Percentiles rank a stretch among this genome's conserved stretches.
These are phyloP conservation scores for Saturnispora serradocipensis DNA, from an alignment of 805 yeast species.

Conservation along the genomic window DNA sequence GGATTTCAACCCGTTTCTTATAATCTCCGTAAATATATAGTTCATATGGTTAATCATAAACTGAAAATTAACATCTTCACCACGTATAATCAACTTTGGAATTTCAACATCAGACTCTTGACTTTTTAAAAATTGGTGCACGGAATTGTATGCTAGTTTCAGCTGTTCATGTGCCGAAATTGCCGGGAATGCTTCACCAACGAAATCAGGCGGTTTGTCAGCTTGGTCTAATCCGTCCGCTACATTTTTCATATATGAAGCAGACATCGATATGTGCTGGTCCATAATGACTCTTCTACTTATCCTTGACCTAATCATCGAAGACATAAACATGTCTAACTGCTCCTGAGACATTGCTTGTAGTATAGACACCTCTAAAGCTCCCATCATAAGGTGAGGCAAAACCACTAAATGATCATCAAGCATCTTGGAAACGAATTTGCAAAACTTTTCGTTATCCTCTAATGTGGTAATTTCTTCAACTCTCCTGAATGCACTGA, in stretches of 20 bases:
- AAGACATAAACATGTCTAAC: conserved; percentile 66
- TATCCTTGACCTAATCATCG: conserved; percentile 75
- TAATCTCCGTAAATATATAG: conserved; percentile 77
- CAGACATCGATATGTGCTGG: conserved; percentile 77
- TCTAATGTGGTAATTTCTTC: conserved; percentile 58
- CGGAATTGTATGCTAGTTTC: conserved; percentile 41
- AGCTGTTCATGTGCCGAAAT: conserved; percentile 69
- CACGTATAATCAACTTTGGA: conserved; percentile 75
- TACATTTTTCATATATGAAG: conserved; percentile 38
- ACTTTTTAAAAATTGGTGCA: conserved; percentile 42
- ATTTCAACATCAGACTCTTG: conserved; percentile 47
- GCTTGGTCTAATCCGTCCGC: conserved; percentile 31
- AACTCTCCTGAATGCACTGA: conserved; percentile 72
- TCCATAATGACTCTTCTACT: conserved; percentile 86
- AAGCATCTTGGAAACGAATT: conserved; percentile 50
- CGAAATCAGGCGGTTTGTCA: conserved; percentile 44
- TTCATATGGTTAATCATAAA: conserved; percentile 82
- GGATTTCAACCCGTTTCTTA: conserved; percentile 79
- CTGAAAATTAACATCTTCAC: conserved; percentile 65
- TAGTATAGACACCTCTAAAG: conserved; percentile 66
- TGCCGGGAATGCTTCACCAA: conserved; percentile 74
- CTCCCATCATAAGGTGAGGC: conserved; percentile 90
- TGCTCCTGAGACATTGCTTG: conserved; percentile 48
- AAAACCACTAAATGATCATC: conserved; percentile 74
- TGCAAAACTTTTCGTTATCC: conserved; percentile 69